These are phyloP conservation scores for Lenzites betulinus DNA, from an alignment of 768 basidiomycete species.

Conservation along the genomic window DNA sequence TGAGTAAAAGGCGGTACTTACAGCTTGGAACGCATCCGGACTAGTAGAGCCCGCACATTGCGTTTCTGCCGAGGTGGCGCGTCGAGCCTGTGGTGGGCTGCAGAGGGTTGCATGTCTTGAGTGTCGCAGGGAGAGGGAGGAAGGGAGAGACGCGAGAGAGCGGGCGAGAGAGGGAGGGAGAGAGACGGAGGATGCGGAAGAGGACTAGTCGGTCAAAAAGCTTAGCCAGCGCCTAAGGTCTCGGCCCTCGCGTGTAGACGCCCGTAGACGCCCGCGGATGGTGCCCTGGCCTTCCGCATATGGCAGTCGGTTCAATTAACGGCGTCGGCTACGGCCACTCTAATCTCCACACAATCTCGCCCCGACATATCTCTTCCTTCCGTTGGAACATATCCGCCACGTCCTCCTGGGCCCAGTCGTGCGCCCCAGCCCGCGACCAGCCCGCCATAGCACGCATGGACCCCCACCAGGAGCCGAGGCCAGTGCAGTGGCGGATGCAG, in stretches of 20 bases:
- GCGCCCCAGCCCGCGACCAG: background rate
- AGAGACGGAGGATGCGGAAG: conserved; percentile 4
- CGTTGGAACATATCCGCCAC: background rate
- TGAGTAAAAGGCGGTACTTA: background rate
- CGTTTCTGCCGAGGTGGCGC: background rate
- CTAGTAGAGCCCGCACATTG: conserved; percentile 2
- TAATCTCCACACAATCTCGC: conserved; percentile 2
- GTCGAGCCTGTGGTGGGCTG: background rate
- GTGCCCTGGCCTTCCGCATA: background rate
- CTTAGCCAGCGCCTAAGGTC: conserved; percentile 15
- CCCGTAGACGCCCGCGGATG: conserved; percentile 2
- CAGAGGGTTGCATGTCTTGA: background rate
- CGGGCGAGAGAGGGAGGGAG: background rate
- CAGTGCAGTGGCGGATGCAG: background rate
- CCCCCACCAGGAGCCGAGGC: background rate
- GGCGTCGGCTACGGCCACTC: conserved; percentile 6
- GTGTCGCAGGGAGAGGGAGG: conserved; percentile 2
- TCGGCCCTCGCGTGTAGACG: background rate
- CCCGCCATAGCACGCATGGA: background rate
- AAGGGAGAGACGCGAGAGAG: background rate
- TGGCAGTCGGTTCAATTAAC: conserved; percentile 3
- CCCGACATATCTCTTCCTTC: background rate
- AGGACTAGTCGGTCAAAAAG: conserved; percentile 18
- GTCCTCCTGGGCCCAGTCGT: background rate
- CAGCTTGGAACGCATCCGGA: conserved; percentile 18